Base-by-base conservation (phyloP, 1,284 basidiomycete genomes). In the Moesziomyces globuligerus region DNA sequence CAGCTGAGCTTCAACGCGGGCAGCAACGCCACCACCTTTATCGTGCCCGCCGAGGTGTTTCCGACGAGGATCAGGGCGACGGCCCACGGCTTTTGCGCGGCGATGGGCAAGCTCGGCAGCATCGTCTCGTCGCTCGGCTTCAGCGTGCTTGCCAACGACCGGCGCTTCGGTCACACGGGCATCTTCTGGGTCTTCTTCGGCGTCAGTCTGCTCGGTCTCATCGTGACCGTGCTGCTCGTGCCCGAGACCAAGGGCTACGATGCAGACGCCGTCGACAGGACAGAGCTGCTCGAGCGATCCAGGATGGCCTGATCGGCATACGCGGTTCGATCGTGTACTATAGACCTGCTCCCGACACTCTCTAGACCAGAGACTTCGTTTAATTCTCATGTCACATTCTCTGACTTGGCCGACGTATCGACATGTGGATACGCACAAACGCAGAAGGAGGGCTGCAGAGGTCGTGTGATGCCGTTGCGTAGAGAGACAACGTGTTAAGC, bases 21-120 rank as follows among this genome's bases (percentile, higher is more conserved):
- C 0, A 89, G 90, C 51, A 92, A 92, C 83, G 87, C 88, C 0
- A 93, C 91, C 1, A 93, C 91, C 2, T 93, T 87, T 75, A 78
- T 93, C 67, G 86, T 93, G 26, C 92, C 92, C 5, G 76, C 72
- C 25, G 74, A 94, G 81, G 87, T 86, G 26, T 93, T 93, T 88
- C 91, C 91, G 2, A 93, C 92, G 1, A 88, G 91, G 41, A 84
- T 85, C 52, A 83, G 85, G 52, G 83, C 84, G n/a, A 84, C 84
- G 37, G 81, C 84, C 41, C 83, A 84, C 76, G 83, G 86, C 47
- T 78, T 85, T 40, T 85, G 81, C 29, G 84, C 83, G 23, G 83
- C 83, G 20, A 72, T 80, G 38, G 86, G 86, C 39, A 86, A 86
- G 78, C 38, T 84, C 40, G 86, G 86, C 52, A 83, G 84, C 17